These are phyloP conservation scores for Podospora appendiculata DNA, from an alignment of 495 filamentous ascomycete genomes.

Conservation along the genomic window DNA sequence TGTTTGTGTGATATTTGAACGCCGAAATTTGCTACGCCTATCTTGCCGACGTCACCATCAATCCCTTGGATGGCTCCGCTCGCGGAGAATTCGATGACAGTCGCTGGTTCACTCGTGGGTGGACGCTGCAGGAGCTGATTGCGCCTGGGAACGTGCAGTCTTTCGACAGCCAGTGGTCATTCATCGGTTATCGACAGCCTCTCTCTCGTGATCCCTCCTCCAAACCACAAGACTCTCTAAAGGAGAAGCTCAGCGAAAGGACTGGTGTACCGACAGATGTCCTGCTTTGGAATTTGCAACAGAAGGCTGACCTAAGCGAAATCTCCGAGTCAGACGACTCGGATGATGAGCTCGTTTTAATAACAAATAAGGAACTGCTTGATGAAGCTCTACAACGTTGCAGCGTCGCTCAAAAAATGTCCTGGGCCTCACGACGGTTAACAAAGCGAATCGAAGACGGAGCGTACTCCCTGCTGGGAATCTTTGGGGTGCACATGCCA, in stretches of 20 bases:
- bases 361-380: no score
- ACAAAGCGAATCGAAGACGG: conserved; percentile 15
- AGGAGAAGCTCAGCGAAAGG: background rate
- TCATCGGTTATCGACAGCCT: conserved; percentile 2
- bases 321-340: no score
- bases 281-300: background rate
- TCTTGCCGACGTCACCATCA: background rate
- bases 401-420: conserved; percentile 14
- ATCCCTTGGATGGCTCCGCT: background rate
- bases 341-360: no score
- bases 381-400: no score
- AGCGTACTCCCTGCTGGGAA: conserved; percentile 20
- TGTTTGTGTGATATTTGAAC: background rate
- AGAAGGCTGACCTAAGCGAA: no score
- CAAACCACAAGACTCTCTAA: background rate
- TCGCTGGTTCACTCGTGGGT: conserved; percentile 26
- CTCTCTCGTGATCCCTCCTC: no score
- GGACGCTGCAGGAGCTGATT: conserved; percentile 34
- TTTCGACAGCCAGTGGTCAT: conserved; percentile 22
- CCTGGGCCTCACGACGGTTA: conserved; percentile 11
- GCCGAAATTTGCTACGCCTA: background rate
- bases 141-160: conserved; percentile 25
- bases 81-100: background rate
- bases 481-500: conserved; percentile 19
- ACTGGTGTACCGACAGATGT: conserved; percentile 5